These are phyloP conservation scores for Graphiopsis chlorocephala DNA, from an alignment of 2,329 filamentous ascomycete species.

Conservation along the genomic window DNA sequence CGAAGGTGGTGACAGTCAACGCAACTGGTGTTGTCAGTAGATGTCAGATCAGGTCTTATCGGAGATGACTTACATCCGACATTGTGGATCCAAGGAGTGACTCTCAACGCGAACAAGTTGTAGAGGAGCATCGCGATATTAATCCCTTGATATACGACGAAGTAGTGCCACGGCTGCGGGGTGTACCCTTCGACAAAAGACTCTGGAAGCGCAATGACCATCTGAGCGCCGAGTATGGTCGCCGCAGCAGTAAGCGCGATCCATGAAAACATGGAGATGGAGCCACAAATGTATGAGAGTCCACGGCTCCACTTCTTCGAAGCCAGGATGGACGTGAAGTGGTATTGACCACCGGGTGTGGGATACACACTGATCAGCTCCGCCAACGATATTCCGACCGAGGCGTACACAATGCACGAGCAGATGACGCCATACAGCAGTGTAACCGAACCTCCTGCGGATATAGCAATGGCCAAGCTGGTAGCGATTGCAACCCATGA, in stretches of 20 bases:
- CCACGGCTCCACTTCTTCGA: neutral
- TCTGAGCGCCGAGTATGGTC: slow-evolving; percentile 21
- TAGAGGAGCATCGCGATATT: slow-evolving; percentile 52
- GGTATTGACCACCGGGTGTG: neutral
- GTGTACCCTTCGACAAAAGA: slow-evolving; percentile 17
- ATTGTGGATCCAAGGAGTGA: slow-evolving; percentile 51
- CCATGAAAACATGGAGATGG: slow-evolving; percentile 15
- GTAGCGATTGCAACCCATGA: neutral
- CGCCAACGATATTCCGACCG: neutral
- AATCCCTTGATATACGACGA: slow-evolving; percentile 19
- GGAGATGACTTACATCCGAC: slow-evolving; percentile 46
- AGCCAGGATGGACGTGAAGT: neutral
- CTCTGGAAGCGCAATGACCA: slow-evolving; percentile 13
- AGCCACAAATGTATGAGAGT: slow-evolving; percentile 2
- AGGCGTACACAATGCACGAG: neutral
- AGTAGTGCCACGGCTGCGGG: slow-evolving; percentile 16
- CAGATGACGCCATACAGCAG: neutral
- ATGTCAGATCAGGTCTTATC: too few relatives aligned
- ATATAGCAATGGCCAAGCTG: neutral
- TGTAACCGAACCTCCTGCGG: neutral
- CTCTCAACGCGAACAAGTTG: slow-evolving; percentile 56
- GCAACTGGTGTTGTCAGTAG: slow-evolving; percentile 45
- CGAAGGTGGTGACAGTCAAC: slow-evolving; percentile 41
- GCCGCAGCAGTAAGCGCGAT: slow-evolving; percentile 22
- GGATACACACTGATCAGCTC: neutral